phyloP scores from a whole-genome alignment of 768 basidiomycete genomes.

The Pleurotus tuber-regium region DNA sequence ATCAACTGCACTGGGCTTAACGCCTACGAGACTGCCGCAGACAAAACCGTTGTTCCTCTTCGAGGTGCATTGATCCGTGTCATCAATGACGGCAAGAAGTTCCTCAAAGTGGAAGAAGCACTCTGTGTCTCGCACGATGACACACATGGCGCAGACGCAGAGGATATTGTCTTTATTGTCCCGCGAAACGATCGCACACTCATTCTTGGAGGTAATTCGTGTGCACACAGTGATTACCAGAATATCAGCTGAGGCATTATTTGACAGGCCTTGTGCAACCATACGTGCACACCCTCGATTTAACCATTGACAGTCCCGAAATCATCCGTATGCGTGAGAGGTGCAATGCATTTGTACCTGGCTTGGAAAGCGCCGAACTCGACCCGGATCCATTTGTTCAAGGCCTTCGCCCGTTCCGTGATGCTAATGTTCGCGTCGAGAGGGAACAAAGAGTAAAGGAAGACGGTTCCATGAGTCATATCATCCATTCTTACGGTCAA shows the following conservation, averaged over 20 bases:
- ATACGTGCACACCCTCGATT: slow-evolving; percentile 21
- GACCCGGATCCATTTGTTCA: slow-evolving; percentile 26
- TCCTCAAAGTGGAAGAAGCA: slow-evolving; percentile 31
- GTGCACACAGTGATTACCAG: neutral
- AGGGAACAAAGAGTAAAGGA: slow-evolving; percentile 18
- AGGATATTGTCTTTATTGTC: slow-evolving; percentile 32
- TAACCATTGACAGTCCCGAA: slow-evolving; percentile 25
- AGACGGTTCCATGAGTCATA: slow-evolving; percentile 17
- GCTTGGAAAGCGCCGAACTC: slow-evolving; percentile 22
- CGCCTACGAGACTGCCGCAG: slow-evolving; percentile 28
- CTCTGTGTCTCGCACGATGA: slow-evolving; percentile 31
- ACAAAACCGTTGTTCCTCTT: slow-evolving; percentile 32
- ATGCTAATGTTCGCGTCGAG: slow-evolving; percentile 26
- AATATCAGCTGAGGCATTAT: neutral
- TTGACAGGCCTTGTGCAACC: slow-evolving; percentile 23
- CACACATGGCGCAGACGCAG: slow-evolving; percentile 22
- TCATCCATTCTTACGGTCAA: slow-evolving; percentile 26
- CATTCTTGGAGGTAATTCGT: slow-evolving; percentile 27
- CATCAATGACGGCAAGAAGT: slow-evolving; percentile 32
- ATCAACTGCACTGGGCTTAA: slow-evolving; percentile 36
- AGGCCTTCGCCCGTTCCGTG: slow-evolving; percentile 26
- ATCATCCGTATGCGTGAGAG: slow-evolving; percentile 28
- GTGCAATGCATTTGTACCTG: slow-evolving; percentile 26
- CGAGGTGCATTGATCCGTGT: slow-evolving; percentile 35
- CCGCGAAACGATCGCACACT: slow-evolving; percentile 34